Percentiles rank a stretch among this genome's conserved stretches.
phyloP scores from a whole-genome alignment of 768 basidiomycete species.

The Mycena filopes region DNA sequence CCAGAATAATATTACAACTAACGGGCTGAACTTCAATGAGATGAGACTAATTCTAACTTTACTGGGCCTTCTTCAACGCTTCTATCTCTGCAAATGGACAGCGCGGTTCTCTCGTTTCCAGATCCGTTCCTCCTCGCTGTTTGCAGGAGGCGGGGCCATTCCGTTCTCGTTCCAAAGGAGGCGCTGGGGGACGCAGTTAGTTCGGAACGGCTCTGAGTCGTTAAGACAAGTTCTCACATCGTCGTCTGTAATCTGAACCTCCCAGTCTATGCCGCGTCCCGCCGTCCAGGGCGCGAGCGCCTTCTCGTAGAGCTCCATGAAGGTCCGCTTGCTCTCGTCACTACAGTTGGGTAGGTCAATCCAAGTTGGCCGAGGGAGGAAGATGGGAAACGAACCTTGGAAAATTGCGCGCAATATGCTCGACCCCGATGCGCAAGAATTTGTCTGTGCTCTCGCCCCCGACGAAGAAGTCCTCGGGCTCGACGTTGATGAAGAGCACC shows the following conservation, averaged over 20 bases:
- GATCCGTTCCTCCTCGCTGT: conserved; percentile 27
- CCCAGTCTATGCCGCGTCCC: conserved; percentile 32
- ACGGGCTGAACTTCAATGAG: no score
- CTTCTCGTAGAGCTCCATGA: conserved; percentile 29
- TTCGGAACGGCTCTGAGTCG: background rate
- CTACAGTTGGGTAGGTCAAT: background rate
- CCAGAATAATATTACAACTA: no score
- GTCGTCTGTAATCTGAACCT: conserved; percentile 26
- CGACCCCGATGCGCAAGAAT: conserved; percentile 35
- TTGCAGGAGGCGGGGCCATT: conserved; percentile 19
- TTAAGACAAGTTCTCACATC: conserved; percentile 20
- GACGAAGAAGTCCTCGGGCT: conserved; percentile 32
- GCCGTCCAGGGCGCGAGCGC: conserved; percentile 31
- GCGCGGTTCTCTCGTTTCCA: conserved; percentile 32
- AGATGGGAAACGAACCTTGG: conserved; percentile 15
- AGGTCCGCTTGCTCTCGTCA: conserved; percentile 15
- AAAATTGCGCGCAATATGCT: conserved; percentile 37
- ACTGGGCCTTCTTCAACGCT: conserved; percentile 8
- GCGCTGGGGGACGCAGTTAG: conserved; percentile 11
- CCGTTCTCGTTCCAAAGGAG: conserved; percentile 31
- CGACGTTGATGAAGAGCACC: conserved; percentile 40
- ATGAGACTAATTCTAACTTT: no score
- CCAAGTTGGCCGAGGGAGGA: no score
- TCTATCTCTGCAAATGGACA: conserved; percentile 24
- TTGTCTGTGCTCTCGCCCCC: conserved; percentile 32